Evolutionary conservation across 768 basidiomycete species (phyloP).

Genomic region (Krasilnikovozyma curviuscula): DNA sequence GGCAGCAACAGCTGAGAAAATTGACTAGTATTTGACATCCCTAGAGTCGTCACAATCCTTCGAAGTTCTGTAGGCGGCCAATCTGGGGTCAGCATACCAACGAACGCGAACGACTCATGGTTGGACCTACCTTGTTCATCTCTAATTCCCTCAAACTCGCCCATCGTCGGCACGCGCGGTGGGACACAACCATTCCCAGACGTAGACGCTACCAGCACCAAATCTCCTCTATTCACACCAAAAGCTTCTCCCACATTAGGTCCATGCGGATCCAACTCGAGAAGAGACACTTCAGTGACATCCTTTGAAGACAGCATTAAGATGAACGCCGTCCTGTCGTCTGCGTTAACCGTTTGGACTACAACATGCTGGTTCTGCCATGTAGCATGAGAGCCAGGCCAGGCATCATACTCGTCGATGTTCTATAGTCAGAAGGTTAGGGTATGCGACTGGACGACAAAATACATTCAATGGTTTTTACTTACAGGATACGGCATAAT

Average conservation of each 20-base stretch:
- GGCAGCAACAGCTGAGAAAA: not conserved
- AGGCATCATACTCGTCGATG: constrained; percentile 56
- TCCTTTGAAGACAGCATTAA: constrained; percentile 30
- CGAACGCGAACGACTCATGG: constrained; percentile 1
- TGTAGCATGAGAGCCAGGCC: constrained; percentile 49
- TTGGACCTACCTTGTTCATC: constrained; percentile 38
- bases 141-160: constrained; percentile 53
- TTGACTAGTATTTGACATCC: not conserved
- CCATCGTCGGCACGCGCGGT: constrained; percentile 63
- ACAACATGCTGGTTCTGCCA: constrained; percentile 37
- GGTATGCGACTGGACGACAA: no score
- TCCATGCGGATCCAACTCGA: constrained; percentile 79
- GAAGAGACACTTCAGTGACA: constrained; percentile 47
- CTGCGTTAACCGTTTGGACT: constrained; percentile 39
- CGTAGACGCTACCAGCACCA: constrained; percentile 52
- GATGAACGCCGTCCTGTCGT: constrained; percentile 48
- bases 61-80: constrained; percentile 2
- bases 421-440: no score
- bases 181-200: constrained; percentile 49
- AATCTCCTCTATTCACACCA: constrained; percentile 65
- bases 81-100: not conserved
- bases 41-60: constrained; percentile 5
- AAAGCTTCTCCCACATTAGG: constrained; percentile 29
- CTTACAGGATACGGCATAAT: constrained; percentile 67
- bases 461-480: no score